Conservation (phyloP, 768 basidiomycete species). For the Pulveroboletus sp. region DNA sequence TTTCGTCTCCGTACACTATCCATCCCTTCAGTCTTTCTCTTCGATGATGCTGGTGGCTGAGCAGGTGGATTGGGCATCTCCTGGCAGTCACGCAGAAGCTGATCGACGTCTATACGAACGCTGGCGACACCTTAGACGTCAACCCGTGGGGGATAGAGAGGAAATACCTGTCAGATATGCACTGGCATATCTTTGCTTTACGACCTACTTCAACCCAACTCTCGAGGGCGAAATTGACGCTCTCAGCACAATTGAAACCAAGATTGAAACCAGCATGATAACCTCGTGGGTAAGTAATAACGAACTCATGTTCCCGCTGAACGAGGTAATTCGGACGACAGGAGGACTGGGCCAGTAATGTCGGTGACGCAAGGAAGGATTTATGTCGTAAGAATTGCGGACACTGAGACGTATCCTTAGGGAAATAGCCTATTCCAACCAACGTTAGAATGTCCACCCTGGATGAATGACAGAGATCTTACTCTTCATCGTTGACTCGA, state of each 20-base stretch:
- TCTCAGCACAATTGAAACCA: slow-evolving; percentile 95
- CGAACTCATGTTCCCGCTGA: slow-evolving; percentile 92
- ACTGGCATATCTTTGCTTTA: slow-evolving; percentile 70
- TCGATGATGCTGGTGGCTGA: slow-evolving; percentile 22
- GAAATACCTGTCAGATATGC: slow-evolving; percentile 65
- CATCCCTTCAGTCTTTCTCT: slow-evolving; percentile 36
- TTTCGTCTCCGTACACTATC: slow-evolving; percentile 28
- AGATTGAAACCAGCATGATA: slow-evolving; percentile 98
- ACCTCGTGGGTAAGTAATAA: slow-evolving; percentile 90
- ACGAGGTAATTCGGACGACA: slow-evolving; percentile 83
- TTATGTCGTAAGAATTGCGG: slow-evolving; percentile 96
- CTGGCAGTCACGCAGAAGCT: slow-evolving; percentile 66
- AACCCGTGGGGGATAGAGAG: neutral
- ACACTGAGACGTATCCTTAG: slow-evolving; percentile 78
- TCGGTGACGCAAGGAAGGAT: slow-evolving; percentile 89
- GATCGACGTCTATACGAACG: slow-evolving; percentile 91
- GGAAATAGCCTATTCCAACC: slow-evolving; percentile 68
- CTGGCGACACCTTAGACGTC: slow-evolving; percentile 37
- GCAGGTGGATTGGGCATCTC: slow-evolving; percentile 26
- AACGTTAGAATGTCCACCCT: slow-evolving; percentile 3
- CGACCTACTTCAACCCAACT: slow-evolving; percentile 90
- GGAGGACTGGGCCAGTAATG: slow-evolving; percentile 69
- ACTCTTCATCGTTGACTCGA: slow-evolving; percentile 93
- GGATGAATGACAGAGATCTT: slow-evolving; percentile 11
- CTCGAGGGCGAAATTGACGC: slow-evolving; percentile 93